Evolutionary conservation across 805 yeast genomes (phyloP).

Genomic region (Cyberlindnera suaveolens): DNA sequence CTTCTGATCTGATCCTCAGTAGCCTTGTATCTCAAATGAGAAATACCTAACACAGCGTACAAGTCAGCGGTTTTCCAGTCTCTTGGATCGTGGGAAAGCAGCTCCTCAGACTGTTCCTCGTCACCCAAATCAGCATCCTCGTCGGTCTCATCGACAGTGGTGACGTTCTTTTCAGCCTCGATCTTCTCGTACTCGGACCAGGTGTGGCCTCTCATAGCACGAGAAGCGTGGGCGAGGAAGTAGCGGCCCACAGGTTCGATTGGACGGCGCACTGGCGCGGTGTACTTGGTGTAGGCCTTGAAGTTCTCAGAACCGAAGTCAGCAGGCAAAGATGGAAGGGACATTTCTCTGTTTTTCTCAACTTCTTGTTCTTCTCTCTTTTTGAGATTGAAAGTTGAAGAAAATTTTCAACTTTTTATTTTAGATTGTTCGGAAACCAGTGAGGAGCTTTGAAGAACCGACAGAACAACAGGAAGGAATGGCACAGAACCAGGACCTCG

Average conservation of each 20-base stretch:
- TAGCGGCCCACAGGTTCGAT: slow-evolving; percentile 96
- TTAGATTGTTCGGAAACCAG: neutral
- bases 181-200: slow-evolving; percentile 96
- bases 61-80: slow-evolving; percentile 97
- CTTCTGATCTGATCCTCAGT: slow-evolving; percentile 89
- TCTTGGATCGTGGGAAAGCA: slow-evolving; percentile 89
- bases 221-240: slow-evolving; percentile 93
- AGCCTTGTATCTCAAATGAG: slow-evolving; percentile 86
- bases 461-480: slow-evolving; percentile 7
- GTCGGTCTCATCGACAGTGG: slow-evolving; percentile 53
- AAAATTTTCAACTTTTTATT: neutral
- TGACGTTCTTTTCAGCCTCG: slow-evolving; percentile 86
- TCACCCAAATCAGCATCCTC: slow-evolving; percentile 58
- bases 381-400: neutral
- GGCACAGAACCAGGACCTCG: slow-evolving; percentile 53
- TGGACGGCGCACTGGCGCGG: slow-evolving; percentile 68
- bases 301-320: slow-evolving; percentile 43
- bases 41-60: slow-evolving; percentile 91
- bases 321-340: slow-evolving; percentile 50
- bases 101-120: slow-evolving; percentile 60
- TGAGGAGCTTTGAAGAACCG: no score
- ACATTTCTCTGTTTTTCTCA: slow-evolving; percentile 20
- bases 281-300: slow-evolving; percentile 42
- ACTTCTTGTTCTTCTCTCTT: neutral
- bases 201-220: slow-evolving; percentile 93